Conservation (phyloP, 2,329 filamentous ascomycete genomes). For the Alternaria triticina region DNA sequence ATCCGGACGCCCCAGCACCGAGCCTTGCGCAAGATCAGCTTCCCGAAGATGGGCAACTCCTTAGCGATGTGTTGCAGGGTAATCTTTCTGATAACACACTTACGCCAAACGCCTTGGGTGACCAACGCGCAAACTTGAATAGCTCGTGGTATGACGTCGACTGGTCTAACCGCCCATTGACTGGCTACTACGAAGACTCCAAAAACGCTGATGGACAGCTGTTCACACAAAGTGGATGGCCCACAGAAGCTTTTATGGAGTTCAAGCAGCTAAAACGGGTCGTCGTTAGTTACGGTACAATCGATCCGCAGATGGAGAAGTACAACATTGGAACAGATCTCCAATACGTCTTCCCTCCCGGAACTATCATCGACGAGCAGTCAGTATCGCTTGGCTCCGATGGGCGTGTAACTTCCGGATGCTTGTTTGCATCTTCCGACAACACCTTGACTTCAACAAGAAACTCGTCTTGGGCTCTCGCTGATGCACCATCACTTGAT, state of each 20-base stretch:
- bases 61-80: slow-evolving; percentile 57
- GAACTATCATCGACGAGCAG: slow-evolving; percentile 35
- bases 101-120: slow-evolving; percentile 56
- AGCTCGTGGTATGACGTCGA: slow-evolving; percentile 61
- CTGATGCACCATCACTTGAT: slow-evolving; percentile 23
- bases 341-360: slow-evolving; percentile 61
- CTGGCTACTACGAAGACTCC: slow-evolving; percentile 60
- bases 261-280: slow-evolving; percentile 61
- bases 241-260: slow-evolving; percentile 65
- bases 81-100: slow-evolving; percentile 62
- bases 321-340: slow-evolving; percentile 64
- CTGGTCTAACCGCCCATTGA: slow-evolving; percentile 53
- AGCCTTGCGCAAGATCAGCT: slow-evolving; percentile 51
- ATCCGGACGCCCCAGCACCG: slow-evolving; percentile 52
- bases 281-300: slow-evolving; percentile 60
- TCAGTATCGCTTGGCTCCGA: slow-evolving; percentile 44
- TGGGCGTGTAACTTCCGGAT: slow-evolving; percentile 58
- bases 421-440: slow-evolving; percentile 57
- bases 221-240: slow-evolving; percentile 67
- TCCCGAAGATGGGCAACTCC: slow-evolving; percentile 52
- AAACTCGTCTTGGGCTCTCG: slow-evolving; percentile 54
- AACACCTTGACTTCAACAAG: slow-evolving; percentile 54
- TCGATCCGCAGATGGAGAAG: slow-evolving; percentile 63
- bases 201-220: slow-evolving; percentile 43
- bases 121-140: slow-evolving; percentile 64